Evolutionary conservation across 331 rosid species (phyloP), one percentile per base, ranked within the genome.

Genomic region (Arachis monticola): DNA sequence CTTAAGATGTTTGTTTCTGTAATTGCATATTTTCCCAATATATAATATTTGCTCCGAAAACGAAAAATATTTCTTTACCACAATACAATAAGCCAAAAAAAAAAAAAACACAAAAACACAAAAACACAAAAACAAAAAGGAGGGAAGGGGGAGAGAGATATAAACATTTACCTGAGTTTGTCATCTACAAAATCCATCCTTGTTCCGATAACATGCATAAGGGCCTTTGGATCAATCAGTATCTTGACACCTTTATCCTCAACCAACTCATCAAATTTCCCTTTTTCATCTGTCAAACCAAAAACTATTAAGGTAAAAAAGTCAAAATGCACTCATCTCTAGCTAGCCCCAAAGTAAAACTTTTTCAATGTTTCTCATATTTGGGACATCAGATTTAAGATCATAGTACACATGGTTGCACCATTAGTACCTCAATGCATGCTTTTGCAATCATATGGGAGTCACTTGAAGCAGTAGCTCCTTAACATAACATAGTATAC

Each of bases 201-300:
- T 17, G 98, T 93, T 74, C 98, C 98, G 69, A 93, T 85, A 6
- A 93, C 98, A 75, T 93, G 98, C 97, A 93, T 93, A 48, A 93
- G 92, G 60, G 98, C 98, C 86, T 93, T 93, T 0, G 98, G 96
- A 69, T 93, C 97, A 55, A 93, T 86, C 87, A 93, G 76, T 75
- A 93, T 81, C 87, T 87, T 93, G 72, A 93, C 98, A 40, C 92
- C 96, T 75, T 90, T 89, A 74, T 93, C 98, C 66, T 90, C 98
- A 67, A 93, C 77, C 85, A 93, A 69, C 81, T 90, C 98, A 35
- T 93, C 98, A 60, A 89, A 93, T 74, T 89, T 93, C 55, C 92
- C 98, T 52, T 93, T 93, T 71, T 93, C 97, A 80, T 93, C 98
- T 89, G 73, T 40, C 66, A 56, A 27, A 81, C 30, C 30, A 12